Conservation (phyloP, 352 stramenopile genomes). For the Plasmopara halstedii region DNA sequence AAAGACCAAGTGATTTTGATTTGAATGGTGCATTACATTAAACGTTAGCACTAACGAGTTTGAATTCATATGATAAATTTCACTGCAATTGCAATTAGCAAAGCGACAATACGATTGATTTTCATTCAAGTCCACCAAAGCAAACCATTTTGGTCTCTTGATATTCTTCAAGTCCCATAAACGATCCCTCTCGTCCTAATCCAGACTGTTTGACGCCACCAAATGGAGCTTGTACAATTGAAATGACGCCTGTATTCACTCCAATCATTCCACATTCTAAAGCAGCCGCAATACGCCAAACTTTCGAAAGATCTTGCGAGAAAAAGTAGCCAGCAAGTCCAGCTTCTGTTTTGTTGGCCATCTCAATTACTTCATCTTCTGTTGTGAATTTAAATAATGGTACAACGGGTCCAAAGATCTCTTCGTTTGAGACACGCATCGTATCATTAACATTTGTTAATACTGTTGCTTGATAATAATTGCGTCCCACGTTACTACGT, state of each 20-base stretch:
- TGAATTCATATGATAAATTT: background rate
- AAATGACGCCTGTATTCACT: constrained; percentile 90
- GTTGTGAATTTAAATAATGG: constrained; percentile 90
- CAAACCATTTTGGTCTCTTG: constrained; percentile 95
- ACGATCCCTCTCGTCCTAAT: constrained; percentile 84
- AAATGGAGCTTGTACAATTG: constrained; percentile 83
- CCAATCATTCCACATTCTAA: constrained; percentile 94
- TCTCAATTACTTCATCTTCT: constrained; percentile 92
- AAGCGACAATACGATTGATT: background rate
- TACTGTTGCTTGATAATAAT: constrained; percentile 95
- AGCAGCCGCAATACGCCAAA: constrained; percentile 75
- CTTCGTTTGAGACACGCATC: constrained; percentile 87
- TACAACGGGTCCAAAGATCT: constrained; percentile 96
- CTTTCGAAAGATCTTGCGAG: constrained; percentile 84
- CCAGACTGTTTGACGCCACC: constrained; percentile 87
- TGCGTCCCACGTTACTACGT: constrained; percentile 46
- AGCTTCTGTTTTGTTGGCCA: constrained; percentile 90
- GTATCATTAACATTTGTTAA: constrained; percentile 72
- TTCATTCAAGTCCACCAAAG: constrained; percentile 57
- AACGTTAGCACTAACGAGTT: background rate
- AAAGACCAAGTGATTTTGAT: constrained; percentile 1
- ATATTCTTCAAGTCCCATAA: constrained; percentile 91
- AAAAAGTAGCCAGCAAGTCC: constrained; percentile 95
- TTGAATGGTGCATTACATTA: background rate
- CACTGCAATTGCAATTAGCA: background rate